These are phyloP conservation scores for Dothistroma septosporum DNA, from an alignment of 2,329 filamentous ascomycete genomes.

Conservation along the genomic window DNA sequence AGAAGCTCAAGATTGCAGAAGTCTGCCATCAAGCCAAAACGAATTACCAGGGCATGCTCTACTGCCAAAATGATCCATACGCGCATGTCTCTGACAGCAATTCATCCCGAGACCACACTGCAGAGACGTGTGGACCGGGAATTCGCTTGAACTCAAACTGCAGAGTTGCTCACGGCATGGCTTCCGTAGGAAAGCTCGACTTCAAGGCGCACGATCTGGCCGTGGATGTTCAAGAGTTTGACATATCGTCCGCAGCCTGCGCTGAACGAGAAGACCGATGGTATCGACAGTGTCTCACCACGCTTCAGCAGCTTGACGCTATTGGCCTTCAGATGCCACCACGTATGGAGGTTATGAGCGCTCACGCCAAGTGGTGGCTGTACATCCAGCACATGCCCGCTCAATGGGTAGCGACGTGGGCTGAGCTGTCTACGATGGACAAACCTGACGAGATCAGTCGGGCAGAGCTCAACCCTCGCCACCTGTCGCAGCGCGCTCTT, in stretches of 20 bases:
- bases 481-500: slow-evolving; percentile 7
- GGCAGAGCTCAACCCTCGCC: slow-evolving; percentile 17
- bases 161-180: slow-evolving; percentile 3
- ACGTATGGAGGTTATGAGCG: background rate
- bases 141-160: slow-evolving; percentile 17
- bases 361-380: slow-evolving; percentile 2
- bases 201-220: background rate
- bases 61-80: slow-evolving; percentile 10
- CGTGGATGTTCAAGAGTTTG: slow-evolving; percentile 15
- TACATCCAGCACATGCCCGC: background rate
- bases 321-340: slow-evolving; percentile 6
- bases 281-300: slow-evolving; percentile 9
- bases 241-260: slow-evolving; percentile 11
- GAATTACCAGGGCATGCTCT: slow-evolving; percentile 10
- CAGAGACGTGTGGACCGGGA: slow-evolving; percentile 13
- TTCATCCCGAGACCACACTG: background rate
- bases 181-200: background rate
- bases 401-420: background rate
- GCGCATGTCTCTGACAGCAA: slow-evolving; percentile 8
- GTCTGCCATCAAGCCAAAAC: slow-evolving; percentile 8
- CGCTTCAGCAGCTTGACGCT: slow-evolving; percentile 15
- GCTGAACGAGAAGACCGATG: slow-evolving; percentile 13
- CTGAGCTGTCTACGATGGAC: background rate
- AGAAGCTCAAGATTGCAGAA: slow-evolving; percentile 15
- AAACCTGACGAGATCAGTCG: slow-evolving; percentile 9